phyloP scores from a whole-genome alignment of 495 filamentous ascomycete species.

The Amniculicola lignicola region DNA sequence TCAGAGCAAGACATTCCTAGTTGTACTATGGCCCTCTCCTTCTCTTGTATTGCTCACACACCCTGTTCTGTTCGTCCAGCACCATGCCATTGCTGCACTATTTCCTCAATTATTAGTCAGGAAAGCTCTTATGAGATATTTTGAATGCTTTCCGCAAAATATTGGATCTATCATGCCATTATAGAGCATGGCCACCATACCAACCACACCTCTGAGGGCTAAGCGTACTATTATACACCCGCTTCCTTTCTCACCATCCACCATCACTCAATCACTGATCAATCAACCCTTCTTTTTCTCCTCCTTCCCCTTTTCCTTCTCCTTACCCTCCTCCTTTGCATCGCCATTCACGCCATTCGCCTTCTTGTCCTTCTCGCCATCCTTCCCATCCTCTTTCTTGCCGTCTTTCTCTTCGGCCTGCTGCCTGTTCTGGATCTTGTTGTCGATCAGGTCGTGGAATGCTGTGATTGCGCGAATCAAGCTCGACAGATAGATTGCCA shows the following conservation, averaged over 20 bases:
- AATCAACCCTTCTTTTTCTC: constrained; percentile 46
- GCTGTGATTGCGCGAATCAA: constrained; percentile 96
- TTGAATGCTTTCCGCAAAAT: too few relatives aligned
- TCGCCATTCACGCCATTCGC: constrained; percentile 55
- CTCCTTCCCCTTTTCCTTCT: constrained; percentile 63
- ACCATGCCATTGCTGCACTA: too few relatives aligned
- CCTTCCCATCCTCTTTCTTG: constrained; percentile 67
- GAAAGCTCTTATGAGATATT: too few relatives aligned
- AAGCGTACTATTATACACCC: not conserved
- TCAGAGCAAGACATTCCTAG: too few relatives aligned
- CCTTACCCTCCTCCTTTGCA: constrained; percentile 50
- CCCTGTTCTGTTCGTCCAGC: too few relatives aligned
- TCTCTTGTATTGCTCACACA: too few relatives aligned
- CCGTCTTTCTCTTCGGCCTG: constrained; percentile 92
- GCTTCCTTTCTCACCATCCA: not conserved
- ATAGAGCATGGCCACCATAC: too few relatives aligned
- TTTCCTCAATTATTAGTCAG: too few relatives aligned
- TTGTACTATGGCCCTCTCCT: too few relatives aligned
- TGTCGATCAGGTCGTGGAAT: constrained; percentile 98
- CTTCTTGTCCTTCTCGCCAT: constrained; percentile 56
- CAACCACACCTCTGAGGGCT: too few relatives aligned
- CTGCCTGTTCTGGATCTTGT: constrained; percentile 98
- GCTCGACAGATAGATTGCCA: constrained; percentile 94
- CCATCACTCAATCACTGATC: too few relatives aligned
- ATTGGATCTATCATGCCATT: too few relatives aligned